A percentile compares a stretch with the other conserved stretches of the same genome.
Evolutionary conservation across 106 monocot genomes (phyloP).

Genomic region (Ottelia alismoides): DNA sequence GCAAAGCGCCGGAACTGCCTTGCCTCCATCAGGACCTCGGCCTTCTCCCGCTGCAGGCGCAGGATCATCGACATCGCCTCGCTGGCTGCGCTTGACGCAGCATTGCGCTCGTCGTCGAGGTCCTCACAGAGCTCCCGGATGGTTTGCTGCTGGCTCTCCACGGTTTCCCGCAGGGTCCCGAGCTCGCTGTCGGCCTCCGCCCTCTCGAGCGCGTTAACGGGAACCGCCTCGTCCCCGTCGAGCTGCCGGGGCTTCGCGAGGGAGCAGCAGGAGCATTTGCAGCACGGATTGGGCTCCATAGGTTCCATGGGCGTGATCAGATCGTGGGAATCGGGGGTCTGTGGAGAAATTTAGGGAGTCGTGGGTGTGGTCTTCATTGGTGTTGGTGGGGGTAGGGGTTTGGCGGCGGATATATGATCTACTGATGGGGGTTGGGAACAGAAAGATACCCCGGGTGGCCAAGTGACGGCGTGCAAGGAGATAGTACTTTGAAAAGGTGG

Average conservation of each 20-base stretch:
- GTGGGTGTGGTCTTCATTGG: too few relatives aligned
- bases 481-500: too few relatives aligned
- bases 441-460: too few relatives aligned
- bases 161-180: constrained; percentile 27
- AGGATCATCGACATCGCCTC: constrained; percentile 60
- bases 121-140: constrained; percentile 24
- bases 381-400: too few relatives aligned
- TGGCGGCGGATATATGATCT: too few relatives aligned
- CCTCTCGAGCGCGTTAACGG: constrained; percentile 3
- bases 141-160: constrained; percentile 23
- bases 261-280: background rate
- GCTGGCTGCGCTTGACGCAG: constrained; percentile 26
- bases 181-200: constrained; percentile 27
- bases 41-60: constrained; percentile 53
- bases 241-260: background rate
- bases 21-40: constrained; percentile 39
- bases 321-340: too few relatives aligned
- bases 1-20: constrained; percentile 40
- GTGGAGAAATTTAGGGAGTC: too few relatives aligned
- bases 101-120: constrained; percentile 40
- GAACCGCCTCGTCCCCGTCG: too few relatives aligned
- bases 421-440: too few relatives aligned
- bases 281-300: too few relatives aligned
- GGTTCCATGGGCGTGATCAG: too few relatives aligned
- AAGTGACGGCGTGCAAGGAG: too few relatives aligned